Base-by-base conservation (phyloP, 106 monocot genomes). In the Dendrobium nobile region DNA sequence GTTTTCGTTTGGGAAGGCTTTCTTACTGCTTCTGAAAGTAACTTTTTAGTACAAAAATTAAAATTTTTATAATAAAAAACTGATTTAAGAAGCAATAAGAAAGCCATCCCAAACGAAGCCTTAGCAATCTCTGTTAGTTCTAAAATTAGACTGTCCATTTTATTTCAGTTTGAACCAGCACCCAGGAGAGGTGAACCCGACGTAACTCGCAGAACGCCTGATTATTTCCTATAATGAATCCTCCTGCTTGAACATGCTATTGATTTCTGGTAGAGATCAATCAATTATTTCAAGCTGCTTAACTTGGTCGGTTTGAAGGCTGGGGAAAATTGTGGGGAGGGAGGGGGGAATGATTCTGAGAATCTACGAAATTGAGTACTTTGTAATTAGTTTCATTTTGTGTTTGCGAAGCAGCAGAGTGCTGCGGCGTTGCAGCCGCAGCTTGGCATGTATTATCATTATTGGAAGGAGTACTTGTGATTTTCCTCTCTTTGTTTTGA, bases 181-280 rank as follows among this genome's bases (percentile, higher is more conserved):
- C 91, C 91, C 1, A 91, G 91, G 80, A 88, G 91, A 86, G 91
- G 91, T 9, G 91, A 91, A 70, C 91, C 91, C 1, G 91, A 91
- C 64, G 91, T 91, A 37, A 91, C 91, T 54, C 88, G 91, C 13
- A 88, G 88, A 84, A 91, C 91, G 11, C 91, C 91, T 37, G 91
- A 91, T 83, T 91, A 91, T 70, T 91, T 91, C 82, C 75, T 91
- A n/a, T 91, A 86, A 83, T 4, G 15, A 31, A 70, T 37, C 70
- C 37, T 70, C 37, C 70, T 70, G 70, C 37, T 70, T 37, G 70
- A 31, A 33, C 13, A 70, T 4, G 4, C 51, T 13, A 51, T 51
- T 51, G 51, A 51, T 51, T 51, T 65, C 64, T n/a, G 37, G 10
- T 17, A 0, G 37, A 33, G 37, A 70, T 28, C 16, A 70, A 37